phyloP scores from a whole-genome alignment of 306 rosid genomes.

The Pachyrhizus erosus region DNA sequence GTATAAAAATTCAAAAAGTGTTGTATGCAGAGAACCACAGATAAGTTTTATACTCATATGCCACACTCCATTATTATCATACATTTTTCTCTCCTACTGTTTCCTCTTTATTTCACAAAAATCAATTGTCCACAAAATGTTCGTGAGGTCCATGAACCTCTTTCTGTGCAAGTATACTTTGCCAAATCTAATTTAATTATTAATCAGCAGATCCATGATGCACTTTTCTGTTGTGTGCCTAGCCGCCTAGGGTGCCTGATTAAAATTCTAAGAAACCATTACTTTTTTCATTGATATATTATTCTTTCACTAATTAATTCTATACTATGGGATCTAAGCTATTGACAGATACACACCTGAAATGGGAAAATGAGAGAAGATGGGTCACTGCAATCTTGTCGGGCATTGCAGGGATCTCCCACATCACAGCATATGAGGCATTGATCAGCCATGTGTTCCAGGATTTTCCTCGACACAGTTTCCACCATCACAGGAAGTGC shows the following conservation, averaged over 20 bases:
- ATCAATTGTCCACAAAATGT: conserved; percentile 15
- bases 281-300: conserved; percentile 9
- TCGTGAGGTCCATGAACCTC: neutral
- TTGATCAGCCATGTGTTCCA: conserved; percentile 88
- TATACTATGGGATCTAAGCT: neutral
- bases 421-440: conserved; percentile 98
- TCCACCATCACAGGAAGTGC: conserved; percentile 93
- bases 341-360: conserved; percentile 66
- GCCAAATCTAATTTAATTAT: conserved; percentile 6
- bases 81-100: conserved; percentile 8
- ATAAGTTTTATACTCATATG: neutral
- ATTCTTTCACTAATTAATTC: conserved; percentile 14
- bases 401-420: conserved; percentile 90
- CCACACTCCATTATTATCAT: conserved; percentile 1
- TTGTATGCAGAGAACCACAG: neutral
- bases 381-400: conserved; percentile 90
- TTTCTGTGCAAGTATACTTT: neutral
- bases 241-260: neutral
- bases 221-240: neutral
- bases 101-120: neutral
- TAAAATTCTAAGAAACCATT: conserved; percentile 9
- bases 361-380: conserved; percentile 95
- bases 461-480: conserved; percentile 73
- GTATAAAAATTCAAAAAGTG: neutral
- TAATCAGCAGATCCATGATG: neutral